A percentile compares a stretch with the other conserved stretches of the same genome.
These are phyloP conservation scores for Pythium apleroticum DNA, from an alignment of 352 stramenopile species.

Conservation along the genomic window DNA sequence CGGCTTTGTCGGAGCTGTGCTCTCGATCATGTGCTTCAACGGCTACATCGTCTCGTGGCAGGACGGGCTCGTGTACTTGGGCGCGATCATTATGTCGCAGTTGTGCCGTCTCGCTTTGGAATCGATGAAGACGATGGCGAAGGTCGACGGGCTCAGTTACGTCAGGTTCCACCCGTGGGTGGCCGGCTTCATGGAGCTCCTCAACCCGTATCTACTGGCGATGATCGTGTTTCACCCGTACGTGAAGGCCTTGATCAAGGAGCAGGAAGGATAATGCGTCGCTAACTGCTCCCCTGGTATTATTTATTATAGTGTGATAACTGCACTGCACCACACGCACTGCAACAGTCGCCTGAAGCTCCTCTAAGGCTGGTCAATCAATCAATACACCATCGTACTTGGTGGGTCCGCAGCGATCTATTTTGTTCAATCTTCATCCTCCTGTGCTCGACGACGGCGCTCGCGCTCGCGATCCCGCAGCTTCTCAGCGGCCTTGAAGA, in stretches of 20 bases:
- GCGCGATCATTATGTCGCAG: constrained; percentile 19
- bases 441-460: constrained; percentile 4
- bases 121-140: constrained; percentile 43
- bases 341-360: not conserved
- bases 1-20: constrained; percentile 20
- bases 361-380: not conserved
- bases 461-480: constrained; percentile 34
- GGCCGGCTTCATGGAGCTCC: constrained; percentile 45
- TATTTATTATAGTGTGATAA: constrained; percentile 19
- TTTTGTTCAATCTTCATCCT: constrained; percentile 18
- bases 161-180: constrained; percentile 24
- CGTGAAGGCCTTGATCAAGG: constrained; percentile 47
- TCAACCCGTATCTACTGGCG: constrained; percentile 59
- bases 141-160: constrained; percentile 14
- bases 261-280: not conserved
- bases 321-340: constrained; percentile 11
- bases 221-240: constrained; percentile 67
- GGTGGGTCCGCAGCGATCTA: not conserved
- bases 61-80: constrained; percentile 19
- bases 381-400: not conserved
- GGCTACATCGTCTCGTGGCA: constrained; percentile 17
- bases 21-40: constrained; percentile 19
- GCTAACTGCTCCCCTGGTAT: not conserved
- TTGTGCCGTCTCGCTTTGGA: constrained; percentile 36
- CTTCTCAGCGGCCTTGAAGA: constrained; percentile 80